Percentiles rank a stretch among this genome's conserved stretches.
These are phyloP conservation scores for Fragaria nilgerrensis DNA, from an alignment of 306 rosid species.

Conservation along the genomic window DNA sequence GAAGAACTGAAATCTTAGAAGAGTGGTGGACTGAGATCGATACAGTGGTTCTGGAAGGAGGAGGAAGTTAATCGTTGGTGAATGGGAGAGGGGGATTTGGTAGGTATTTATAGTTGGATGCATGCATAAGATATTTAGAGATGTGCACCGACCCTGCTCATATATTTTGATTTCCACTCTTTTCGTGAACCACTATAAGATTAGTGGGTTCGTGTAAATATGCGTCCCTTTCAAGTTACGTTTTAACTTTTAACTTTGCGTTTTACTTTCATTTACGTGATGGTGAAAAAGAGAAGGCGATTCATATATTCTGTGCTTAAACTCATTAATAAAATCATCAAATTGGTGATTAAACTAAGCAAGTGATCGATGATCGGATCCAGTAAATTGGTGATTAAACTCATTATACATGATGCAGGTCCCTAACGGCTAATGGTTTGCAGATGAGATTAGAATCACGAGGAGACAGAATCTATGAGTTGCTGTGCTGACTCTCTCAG, in stretches of 20 bases:
- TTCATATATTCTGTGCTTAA: neutral
- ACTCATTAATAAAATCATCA: neutral
- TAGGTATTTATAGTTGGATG: slow-evolving; percentile 1
- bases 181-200: neutral
- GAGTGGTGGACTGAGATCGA: neutral
- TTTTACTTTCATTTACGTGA: neutral
- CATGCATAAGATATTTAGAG: neutral
- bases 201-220: neutral
- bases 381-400: neutral
- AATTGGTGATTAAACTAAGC: neutral
- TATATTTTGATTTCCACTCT: neutral
- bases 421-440: neutral
- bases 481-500: neutral
- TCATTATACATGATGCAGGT: neutral
- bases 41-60: neutral
- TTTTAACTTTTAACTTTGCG: neutral
- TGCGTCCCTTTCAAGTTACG: neutral
- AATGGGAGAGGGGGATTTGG: neutral
- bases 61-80: neutral
- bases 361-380: neutral
- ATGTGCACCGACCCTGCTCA: neutral
- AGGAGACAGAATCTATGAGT: neutral
- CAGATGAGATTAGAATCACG: neutral
- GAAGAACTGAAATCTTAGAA: neutral
- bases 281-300: neutral